phyloP scores from a whole-genome alignment of 2,329 filamentous ascomycete genomes.

The Sclerotinia trifoliorum region DNA sequence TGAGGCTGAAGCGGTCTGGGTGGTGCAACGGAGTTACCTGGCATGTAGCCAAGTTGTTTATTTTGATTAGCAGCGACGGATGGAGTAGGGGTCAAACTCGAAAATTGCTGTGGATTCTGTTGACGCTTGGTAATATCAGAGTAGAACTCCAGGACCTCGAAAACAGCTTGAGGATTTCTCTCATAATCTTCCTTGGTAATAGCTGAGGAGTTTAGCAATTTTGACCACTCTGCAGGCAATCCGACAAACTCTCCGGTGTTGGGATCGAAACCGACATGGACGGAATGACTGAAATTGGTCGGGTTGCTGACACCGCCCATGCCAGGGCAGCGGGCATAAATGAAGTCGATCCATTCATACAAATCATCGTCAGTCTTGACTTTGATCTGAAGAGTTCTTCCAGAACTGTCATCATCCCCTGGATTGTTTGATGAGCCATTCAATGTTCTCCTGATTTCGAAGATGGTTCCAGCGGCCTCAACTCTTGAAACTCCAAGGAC shows the following conservation, averaged over 20 bases:
- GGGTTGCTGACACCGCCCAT: conserved; percentile 99
- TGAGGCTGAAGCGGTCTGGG: conserved; percentile 61
- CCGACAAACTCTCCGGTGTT: conserved; percentile 94
- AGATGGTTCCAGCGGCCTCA: conserved; percentile 86
- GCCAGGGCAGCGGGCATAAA: conserved; percentile 92
- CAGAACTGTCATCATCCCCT: conserved; percentile 70
- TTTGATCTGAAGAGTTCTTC: conserved; percentile 83
- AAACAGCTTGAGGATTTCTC: conserved; percentile 85
- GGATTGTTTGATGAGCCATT: conserved; percentile 69
- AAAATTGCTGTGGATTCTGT: conserved; percentile 67
- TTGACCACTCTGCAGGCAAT: conserved; percentile 94
- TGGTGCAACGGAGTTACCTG: conserved; percentile 59
- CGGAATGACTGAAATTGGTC: conserved; percentile 95
- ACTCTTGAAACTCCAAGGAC: conserved; percentile 88
- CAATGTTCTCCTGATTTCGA: conserved; percentile 82
- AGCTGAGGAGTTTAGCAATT: conserved; percentile 89
- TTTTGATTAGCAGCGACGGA: conserved; percentile 53
- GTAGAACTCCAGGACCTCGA: conserved; percentile 82
- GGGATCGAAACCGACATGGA: conserved; percentile 96
- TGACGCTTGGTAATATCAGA: conserved; percentile 76
- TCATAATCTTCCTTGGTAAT: conserved; percentile 99
- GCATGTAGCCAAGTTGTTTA: conserved; percentile 60
- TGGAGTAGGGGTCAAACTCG: conserved; percentile 67
- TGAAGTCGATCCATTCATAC: conserved; percentile 98
- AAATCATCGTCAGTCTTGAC: conserved; percentile 96